Evolutionary conservation across 495 filamentous ascomycete genomes (phyloP), one percentile per base, ranked within the genome.

Genomic region (Lophium mytilinum): DNA sequence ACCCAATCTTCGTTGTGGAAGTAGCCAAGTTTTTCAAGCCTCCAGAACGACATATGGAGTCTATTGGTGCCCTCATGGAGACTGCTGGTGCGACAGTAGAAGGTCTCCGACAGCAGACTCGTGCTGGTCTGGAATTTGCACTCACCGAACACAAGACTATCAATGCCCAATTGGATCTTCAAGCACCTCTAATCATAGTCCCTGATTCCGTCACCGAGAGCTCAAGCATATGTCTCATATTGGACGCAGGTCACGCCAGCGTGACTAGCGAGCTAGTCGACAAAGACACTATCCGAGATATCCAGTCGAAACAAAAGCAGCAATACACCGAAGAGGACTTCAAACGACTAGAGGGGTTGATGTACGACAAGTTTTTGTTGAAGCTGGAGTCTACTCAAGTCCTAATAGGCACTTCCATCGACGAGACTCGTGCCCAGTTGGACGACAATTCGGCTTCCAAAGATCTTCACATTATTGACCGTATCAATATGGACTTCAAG

Each of bases 81-180:
- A 88, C 88, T 17, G 93, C 93, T 19, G 91, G 93, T 15, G 90
- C 90, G 33, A 97, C 92, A 0, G 92, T 98, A 1, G 89, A 97
- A 71, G 91, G 89, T 12, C 73, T 97, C 54, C 82, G 93, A 37
- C 90, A 95, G 70, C 93, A 98, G 73, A 98, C 94, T 1, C 80
- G 93, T 67, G 92, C 93, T 51, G 93, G 93, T 10, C 78, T 98
- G 34, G 90, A 97, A 68, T 98, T 95, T 73, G 94, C 93, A 18
- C 76, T 98, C 30, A 83, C 96, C 69, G 94, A 97, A 66, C 93
- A 98, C 72, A 97, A 96, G 77, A 97, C 93, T 12, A 83, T 98
- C 55, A 94, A 97, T 69, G 90, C 90, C 3, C 90, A 96, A 62
- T 78, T 98, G 45, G 94, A 98, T 73, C 82, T 98, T 9, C 90